Percentiles rank a stretch among this genome's conserved stretches.
Conservation (phyloP, 345 rosid genomes). For the Eutrema heterophyllum region DNA sequence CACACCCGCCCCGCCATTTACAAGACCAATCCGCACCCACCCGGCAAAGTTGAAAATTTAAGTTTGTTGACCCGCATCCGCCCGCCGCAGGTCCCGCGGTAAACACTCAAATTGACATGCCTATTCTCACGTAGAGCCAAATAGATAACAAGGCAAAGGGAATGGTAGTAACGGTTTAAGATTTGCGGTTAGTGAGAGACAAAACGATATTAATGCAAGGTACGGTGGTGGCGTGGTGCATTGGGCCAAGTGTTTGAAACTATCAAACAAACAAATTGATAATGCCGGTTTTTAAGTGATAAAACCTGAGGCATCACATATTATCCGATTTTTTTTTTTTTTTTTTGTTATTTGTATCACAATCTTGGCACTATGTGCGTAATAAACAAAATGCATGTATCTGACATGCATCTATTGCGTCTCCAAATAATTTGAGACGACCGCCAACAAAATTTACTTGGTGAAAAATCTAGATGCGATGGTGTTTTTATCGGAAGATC, state of each 20-base stretch:
- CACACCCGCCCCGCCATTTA: no score
- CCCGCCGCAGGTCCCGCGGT: no score
- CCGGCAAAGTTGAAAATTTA: no score
- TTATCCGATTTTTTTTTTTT: not conserved
- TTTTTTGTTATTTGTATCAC: not conserved
- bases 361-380: not conserved
- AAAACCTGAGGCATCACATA: not conserved
- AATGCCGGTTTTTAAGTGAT: not conserved
- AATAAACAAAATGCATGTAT: not conserved
- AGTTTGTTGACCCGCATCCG: no score
- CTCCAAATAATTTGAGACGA: not conserved
- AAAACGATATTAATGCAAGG: not conserved
- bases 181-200: not conserved
- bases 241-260: not conserved
- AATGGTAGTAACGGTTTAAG: not conserved
- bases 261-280: not conserved
- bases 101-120: no score
- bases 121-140: no score
- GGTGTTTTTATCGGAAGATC: no score
- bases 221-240: not conserved
- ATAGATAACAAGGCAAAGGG: no score
- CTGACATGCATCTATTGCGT: not conserved
- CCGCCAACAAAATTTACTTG: not conserved
- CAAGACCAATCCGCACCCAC: no score
- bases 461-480: no score